Base-by-base conservation (phyloP, 2,329 filamentous ascomycete genomes). In the Xylariaceae sp. region DNA sequence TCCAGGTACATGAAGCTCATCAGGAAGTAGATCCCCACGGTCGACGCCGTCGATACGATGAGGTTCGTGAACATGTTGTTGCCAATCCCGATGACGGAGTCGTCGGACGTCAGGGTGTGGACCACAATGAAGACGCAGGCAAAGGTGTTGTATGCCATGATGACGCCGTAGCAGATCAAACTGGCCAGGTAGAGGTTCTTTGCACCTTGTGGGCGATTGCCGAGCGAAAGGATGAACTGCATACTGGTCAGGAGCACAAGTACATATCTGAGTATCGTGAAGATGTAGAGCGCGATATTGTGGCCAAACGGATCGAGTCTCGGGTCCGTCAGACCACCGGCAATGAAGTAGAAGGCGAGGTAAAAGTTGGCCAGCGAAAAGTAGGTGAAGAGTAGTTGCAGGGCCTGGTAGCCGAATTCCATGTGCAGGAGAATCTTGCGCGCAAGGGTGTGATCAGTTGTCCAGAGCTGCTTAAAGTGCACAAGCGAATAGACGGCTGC, bases 361-460 rank as follows among this genome's bases (percentile, higher is more conserved):
- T 97, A 98, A 74, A 97, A 98, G 72, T 98, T 98, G 64, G 91
- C 90, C 31, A 98, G 81, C 9, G 91, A 95, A 72, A 98, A 97
- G 72, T 89, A 98, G 34, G 93, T 98, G 71, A 98, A 98, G 47
- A 95, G 65, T 12, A 98, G 79, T 59, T 89, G 87, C 53, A 97
- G 76, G 62, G 95, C 85, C 63, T 98, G 93, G 65, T 98, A 98
- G 53, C 95, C 65, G 61, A 96, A 96, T 64, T 98, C 93, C 54
- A 97, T 81, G 64, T 96, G 90, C 39, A 98, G 79, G 26, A 98
- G 76, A 18, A 95, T 76, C 67, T 98, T 98, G 53, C 93, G 86
- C 29, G 82, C 76, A 17, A 97, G 59, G 1, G 89, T 93, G 65
- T 98, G 93, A 62, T 97, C 93, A 0, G 93, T 98, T 18, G 69